A percentile compares a stretch with the other conserved stretches of the same genome.
Conservation (phyloP, 1,139 yeast genomes). For the Magnusiomyces suaveolens region DNA sequence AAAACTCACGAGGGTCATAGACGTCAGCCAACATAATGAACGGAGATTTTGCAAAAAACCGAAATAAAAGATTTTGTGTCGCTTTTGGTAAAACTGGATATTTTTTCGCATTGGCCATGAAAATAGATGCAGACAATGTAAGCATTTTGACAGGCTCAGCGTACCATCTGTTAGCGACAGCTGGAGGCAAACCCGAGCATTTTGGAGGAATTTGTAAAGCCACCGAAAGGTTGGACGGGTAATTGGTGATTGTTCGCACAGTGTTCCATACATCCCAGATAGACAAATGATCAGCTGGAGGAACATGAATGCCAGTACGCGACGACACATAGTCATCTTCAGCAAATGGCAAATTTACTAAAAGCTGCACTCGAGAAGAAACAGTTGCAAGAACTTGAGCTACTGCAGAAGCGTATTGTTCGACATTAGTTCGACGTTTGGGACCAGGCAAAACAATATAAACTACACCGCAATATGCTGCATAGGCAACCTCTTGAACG, state of each 20-base stretch:
- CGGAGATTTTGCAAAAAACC: slow-evolving; percentile 31
- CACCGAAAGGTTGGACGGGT: slow-evolving; percentile 43
- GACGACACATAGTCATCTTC: slow-evolving; percentile 33
- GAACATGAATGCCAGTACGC: slow-evolving; percentile 28
- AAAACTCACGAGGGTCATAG: slow-evolving; percentile 25
- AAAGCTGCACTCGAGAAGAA: slow-evolving; percentile 28
- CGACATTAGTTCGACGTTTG: slow-evolving; percentile 42
- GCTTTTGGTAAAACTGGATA: slow-evolving; percentile 54
- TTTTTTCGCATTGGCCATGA: slow-evolving; percentile 47
- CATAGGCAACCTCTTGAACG: slow-evolving; percentile 48
- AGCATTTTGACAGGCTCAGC: slow-evolving; percentile 54
- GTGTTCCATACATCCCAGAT: slow-evolving; percentile 69
- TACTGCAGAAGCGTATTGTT: slow-evolving; percentile 41
- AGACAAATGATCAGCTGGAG: slow-evolving; percentile 44
- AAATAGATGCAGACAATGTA: slow-evolving; percentile 44
- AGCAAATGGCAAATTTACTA: slow-evolving; percentile 37
- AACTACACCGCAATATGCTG: slow-evolving; percentile 44
- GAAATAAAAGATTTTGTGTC: slow-evolving; percentile 40
- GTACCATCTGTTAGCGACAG: slow-evolving; percentile 48
- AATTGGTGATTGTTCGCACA: slow-evolving; percentile 44
- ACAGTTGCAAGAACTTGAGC: slow-evolving; percentile 24
- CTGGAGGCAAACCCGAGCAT: slow-evolving; percentile 37
- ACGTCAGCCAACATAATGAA: slow-evolving; percentile 29
- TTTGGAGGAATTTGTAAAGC: slow-evolving; percentile 45
- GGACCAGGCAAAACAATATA: slow-evolving; percentile 54